phyloP scores from a whole-genome alignment of 2,329 filamentous ascomycete species.

The Akanthomyces uredinophilus region DNA sequence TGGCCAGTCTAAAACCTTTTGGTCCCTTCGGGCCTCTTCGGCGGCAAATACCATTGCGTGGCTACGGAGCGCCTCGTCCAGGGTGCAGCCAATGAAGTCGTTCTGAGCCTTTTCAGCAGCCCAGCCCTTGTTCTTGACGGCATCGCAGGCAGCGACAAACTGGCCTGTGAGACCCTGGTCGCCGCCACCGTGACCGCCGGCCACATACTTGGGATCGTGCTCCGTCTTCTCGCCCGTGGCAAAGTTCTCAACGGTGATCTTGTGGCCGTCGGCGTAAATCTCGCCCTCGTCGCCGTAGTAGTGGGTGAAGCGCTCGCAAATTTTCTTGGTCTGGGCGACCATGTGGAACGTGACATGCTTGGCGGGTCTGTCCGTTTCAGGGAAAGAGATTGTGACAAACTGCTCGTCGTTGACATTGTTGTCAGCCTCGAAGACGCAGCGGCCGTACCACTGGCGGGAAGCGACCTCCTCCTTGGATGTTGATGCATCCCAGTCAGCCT shows the following conservation, averaged over 20 bases:
- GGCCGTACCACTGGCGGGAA: slow-evolving; percentile 71
- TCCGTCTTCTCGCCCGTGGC: slow-evolving; percentile 29
- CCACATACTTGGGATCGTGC: slow-evolving; percentile 29
- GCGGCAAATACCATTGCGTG: slow-evolving; percentile 93
- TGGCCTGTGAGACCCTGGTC: slow-evolving; percentile 63
- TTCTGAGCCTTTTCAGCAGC: slow-evolving; percentile 66
- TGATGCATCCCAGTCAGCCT: slow-evolving; percentile 48
- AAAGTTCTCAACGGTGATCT: slow-evolving; percentile 66
- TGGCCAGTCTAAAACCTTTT: slow-evolving; percentile 68
- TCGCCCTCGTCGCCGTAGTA: slow-evolving; percentile 86
- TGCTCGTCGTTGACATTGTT: slow-evolving; percentile 95
- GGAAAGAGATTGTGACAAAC: slow-evolving; percentile 81
- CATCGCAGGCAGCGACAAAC: slow-evolving; percentile 77
- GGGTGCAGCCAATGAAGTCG: slow-evolving; percentile 70
- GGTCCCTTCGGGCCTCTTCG: slow-evolving; percentile 71
- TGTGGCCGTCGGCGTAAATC: slow-evolving; percentile 74
- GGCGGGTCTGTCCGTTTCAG: slow-evolving; percentile 59
- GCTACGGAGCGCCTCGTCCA: slow-evolving; percentile 83
- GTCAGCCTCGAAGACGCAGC: slow-evolving; percentile 91
- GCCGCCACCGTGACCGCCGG: slow-evolving; percentile 37
- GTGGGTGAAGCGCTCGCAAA: slow-evolving; percentile 78
- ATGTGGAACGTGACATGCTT: slow-evolving; percentile 93
- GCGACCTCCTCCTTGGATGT: slow-evolving; percentile 44
- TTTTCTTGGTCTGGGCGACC: slow-evolving; percentile 82
- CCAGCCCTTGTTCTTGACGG: slow-evolving; percentile 67